phyloP scores from a whole-genome alignment of 305 asterid species.

The Plantago lanceolata region DNA sequence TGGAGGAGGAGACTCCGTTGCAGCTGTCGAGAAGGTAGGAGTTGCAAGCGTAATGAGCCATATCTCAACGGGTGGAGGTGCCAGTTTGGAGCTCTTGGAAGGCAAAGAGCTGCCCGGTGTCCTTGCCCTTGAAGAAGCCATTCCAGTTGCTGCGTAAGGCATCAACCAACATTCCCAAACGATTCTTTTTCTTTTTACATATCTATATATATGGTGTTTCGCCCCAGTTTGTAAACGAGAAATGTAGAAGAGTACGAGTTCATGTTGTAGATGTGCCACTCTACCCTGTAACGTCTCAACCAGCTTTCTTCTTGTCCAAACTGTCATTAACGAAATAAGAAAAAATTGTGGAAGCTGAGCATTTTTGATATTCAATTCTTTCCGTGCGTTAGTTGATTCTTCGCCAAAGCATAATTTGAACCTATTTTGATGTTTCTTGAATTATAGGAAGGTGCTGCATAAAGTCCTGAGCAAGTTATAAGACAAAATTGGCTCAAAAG shows the following conservation, averaged over 20 bases:
- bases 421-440: not conserved
- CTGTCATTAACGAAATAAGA: conserved; percentile 19
- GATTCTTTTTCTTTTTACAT: conserved; percentile 26
- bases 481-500: not conserved
- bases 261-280: conserved; percentile 27
- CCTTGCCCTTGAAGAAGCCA: conserved; percentile 68
- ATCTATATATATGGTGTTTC: conserved; percentile 17
- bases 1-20: conserved; percentile 92
- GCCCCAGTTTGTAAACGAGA: conserved; percentile 34
- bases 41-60: conserved; percentile 90
- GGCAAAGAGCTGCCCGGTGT: conserved; percentile 83
- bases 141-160: conserved; percentile 44
- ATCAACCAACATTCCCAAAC: conserved; percentile 21
- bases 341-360: conserved; percentile 14
- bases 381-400: not conserved
- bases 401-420: not conserved
- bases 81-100: conserved; percentile 88
- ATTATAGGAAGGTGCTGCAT: not conserved
- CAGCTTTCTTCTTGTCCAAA: conserved; percentile 12
- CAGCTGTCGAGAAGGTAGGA: conserved; percentile 89
- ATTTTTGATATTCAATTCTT: not conserved
- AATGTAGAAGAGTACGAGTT: conserved; percentile 28
- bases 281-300: conserved; percentile 20
- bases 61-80: conserved; percentile 91
- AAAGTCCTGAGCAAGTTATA: not conserved